Base-by-base conservation (phyloP, 169 alveolate genomes). In the Cryptosporidium ubiquitum region DNA sequence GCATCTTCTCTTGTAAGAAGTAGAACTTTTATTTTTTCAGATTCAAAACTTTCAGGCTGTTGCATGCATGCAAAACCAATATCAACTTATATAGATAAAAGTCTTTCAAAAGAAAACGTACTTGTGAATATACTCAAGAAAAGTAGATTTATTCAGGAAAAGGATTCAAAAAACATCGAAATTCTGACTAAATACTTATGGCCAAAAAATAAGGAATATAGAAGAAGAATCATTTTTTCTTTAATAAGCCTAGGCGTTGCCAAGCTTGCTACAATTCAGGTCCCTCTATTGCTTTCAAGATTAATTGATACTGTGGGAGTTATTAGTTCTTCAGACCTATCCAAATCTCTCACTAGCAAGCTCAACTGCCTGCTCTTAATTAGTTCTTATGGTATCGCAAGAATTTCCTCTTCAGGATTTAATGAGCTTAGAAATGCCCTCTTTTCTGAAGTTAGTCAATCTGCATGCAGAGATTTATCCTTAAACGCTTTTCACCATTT, bases 181-280 rank as follows among this genome's bases (percentile, higher is more conserved):
- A 47, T 61, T 7, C 75, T 79, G 2, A 31, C 79, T 12, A 64
- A 58, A 47, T 79, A 61, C 39, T 61, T 79, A 58, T 79, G 89
- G 89, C 89, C 89, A 57, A 26, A 79, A 26, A 79, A 64, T 79
- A 58, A 40, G 33, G 44, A 61, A 26, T 33, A 40, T 40, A 79
- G 69, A 79, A 58, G 26, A 47, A 79, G 89, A 79, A 64, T 79
- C 10, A 23, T 79, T 18, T 64, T 58, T 29, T 58, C 89, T 6
- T 26, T 64, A 42, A 6, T 64, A 26, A 79, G 89, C 35, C 40
- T 79, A 31, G 74, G 79, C 9, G 84, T 89, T 9, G 93, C 94
- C n/a, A 92, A 92, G 69, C 29, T 91, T 29, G 91, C 86, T 9
- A 92, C 94, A 47, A 85, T 91, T 33, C 94, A 91, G 60, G 94